phyloP scores from a whole-genome alignment of 148 eudicot genomes.

The Silene conica region DNA sequence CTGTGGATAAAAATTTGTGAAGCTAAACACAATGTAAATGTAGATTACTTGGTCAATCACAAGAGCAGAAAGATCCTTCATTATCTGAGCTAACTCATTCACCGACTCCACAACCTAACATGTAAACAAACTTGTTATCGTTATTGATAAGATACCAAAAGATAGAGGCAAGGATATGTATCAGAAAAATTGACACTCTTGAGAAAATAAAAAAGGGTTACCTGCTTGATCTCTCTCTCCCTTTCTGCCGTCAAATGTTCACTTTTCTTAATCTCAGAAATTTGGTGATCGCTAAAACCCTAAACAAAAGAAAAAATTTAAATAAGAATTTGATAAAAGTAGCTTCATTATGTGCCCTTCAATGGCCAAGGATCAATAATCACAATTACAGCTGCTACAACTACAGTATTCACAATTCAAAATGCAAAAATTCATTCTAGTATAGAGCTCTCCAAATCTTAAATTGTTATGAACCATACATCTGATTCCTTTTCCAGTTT shows the following conservation, averaged over 20 bases:
- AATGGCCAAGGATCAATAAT: no score
- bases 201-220: no score
- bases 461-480: no score
- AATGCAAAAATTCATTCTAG: no score
- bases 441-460: no score
- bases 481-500: no score
- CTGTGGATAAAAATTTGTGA: constrained; percentile 1
- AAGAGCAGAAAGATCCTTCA: constrained; percentile 54
- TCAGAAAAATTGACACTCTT: constrained; percentile 3
- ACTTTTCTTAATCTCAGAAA: constrained; percentile 49
- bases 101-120: constrained; percentile 49
- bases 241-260: constrained; percentile 70
- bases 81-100: constrained; percentile 52
- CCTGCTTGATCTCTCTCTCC: constrained; percentile 81
- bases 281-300: constrained; percentile 42
- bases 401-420: no score
- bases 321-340: no score
- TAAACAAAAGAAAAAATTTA: no score
- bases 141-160: neutral
- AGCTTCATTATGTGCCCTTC: no score
- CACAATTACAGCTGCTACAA: no score
- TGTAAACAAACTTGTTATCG: constrained; percentile 8
- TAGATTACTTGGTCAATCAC: constrained; percentile 50
- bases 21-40: neutral
- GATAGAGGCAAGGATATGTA: neutral